Conservation (phyloP, 2,329 filamentous ascomycete genomes). For the Juglanconis oblonga region DNA sequence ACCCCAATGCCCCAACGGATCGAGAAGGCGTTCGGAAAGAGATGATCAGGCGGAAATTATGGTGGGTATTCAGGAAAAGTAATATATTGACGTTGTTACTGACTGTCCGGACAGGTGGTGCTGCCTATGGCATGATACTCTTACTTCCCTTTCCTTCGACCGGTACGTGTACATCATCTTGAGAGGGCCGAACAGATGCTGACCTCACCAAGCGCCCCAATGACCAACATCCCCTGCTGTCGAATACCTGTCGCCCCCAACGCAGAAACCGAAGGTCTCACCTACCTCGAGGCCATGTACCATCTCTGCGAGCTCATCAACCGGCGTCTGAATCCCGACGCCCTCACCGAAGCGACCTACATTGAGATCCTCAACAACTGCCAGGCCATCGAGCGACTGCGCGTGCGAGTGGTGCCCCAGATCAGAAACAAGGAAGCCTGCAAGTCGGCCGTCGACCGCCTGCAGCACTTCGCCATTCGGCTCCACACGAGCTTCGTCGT, state of each 20-base stretch:
- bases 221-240: slow-evolving; percentile 58
- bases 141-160: slow-evolving; percentile 65
- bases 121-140: slow-evolving; percentile 64
- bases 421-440: slow-evolving; percentile 60
- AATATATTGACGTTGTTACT: slow-evolving; percentile 15
- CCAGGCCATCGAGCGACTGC: slow-evolving; percentile 50
- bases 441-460: slow-evolving; percentile 59
- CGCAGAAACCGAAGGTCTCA: slow-evolving; percentile 45
- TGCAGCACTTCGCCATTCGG: slow-evolving; percentile 63
- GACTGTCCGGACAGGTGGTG: slow-evolving; percentile 45
- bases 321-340: slow-evolving; percentile 53
- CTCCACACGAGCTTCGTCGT: slow-evolving; percentile 64
- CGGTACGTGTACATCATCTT: slow-evolving; percentile 36
- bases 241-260: slow-evolving; percentile 47
- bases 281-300: slow-evolving; percentile 65
- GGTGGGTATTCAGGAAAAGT: slow-evolving; percentile 35
- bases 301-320: slow-evolving; percentile 61
- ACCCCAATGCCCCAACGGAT: slow-evolving; percentile 39
- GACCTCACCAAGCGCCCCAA: slow-evolving; percentile 46
- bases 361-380: slow-evolving; percentile 57
- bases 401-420: slow-evolving; percentile 45
- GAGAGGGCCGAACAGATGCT: not conserved
- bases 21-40: slow-evolving; percentile 50
- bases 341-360: slow-evolving; percentile 47
- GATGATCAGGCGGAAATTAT: slow-evolving; percentile 52